phyloP scores from a whole-genome alignment of 1,139 yeast species.

The Pichia inconspicua region DNA sequence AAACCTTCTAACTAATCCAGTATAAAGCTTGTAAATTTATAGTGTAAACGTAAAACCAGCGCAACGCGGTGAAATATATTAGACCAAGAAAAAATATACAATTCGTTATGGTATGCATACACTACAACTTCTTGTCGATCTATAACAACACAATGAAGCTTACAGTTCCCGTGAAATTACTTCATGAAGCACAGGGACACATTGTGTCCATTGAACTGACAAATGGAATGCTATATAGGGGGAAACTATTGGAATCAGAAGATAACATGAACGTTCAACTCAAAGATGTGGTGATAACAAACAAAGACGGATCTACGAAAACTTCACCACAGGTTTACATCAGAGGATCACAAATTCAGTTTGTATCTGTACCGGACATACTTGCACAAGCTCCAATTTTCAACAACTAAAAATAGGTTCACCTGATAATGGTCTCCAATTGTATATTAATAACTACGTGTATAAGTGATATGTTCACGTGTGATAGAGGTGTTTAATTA shows the following conservation, averaged over 20 bases:
- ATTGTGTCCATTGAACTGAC: conserved; percentile 73
- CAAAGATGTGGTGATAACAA: conserved; percentile 74
- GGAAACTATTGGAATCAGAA: conserved; percentile 58
- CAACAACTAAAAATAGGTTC: background rate
- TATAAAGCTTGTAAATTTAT: background rate
- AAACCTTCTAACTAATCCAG: conserved; percentile 13
- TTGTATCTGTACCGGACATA: conserved; percentile 83
- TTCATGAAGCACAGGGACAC: conserved; percentile 89
- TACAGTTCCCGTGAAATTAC: conserved; percentile 76
- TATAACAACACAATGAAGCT: conserved; percentile 1
- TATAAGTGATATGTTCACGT: conserved; percentile 26
- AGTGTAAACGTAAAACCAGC: background rate
- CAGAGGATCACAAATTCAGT: conserved; percentile 84
- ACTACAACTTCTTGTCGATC: background rate
- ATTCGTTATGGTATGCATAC: conserved; percentile 4
- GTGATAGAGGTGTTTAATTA: conserved; percentile 40
- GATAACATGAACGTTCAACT: conserved; percentile 93
- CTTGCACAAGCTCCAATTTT: conserved; percentile 83
- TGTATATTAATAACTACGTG: background rate
- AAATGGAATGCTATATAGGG: conserved; percentile 83
- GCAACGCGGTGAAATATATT: too few relatives aligned
- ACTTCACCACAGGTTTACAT: conserved; percentile 83
- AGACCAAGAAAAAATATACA: background rate
- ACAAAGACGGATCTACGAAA: conserved; percentile 64
- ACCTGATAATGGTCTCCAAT: conserved; percentile 34